A percentile compares a stretch with the other conserved stretches of the same genome.
These are phyloP conservation scores for Ceratobasidium papillatum DNA, from an alignment of 1,284 basidiomycete species.

Conservation along the genomic window DNA sequence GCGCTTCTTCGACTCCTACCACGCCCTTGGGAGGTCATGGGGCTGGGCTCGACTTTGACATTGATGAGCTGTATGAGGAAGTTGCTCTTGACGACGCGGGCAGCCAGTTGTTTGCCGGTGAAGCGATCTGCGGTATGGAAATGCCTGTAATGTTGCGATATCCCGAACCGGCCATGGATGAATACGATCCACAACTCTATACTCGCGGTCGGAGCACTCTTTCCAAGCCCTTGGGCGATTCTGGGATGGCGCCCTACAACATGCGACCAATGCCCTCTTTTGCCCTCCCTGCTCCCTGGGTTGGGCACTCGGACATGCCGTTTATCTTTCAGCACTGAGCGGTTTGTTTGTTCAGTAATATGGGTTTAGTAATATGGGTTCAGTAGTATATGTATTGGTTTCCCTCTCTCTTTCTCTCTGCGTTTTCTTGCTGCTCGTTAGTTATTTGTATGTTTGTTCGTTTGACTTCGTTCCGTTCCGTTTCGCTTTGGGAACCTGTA, in stretches of 20 bases:
- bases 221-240: slow-evolving; percentile 37
- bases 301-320: slow-evolving; percentile 28
- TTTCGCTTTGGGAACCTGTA: slow-evolving; percentile 26
- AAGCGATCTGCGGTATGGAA: slow-evolving; percentile 1
- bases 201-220: slow-evolving; percentile 29
- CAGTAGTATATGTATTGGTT: slow-evolving; percentile 10
- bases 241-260: background rate
- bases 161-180: slow-evolving; percentile 30
- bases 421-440: slow-evolving; percentile 12
- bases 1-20: slow-evolving; percentile 28
- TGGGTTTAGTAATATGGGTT: background rate
- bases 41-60: slow-evolving; percentile 12
- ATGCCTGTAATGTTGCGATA: slow-evolving; percentile 17
- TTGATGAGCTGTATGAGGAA: slow-evolving; percentile 35
- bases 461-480: slow-evolving; percentile 6
- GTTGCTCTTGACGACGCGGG: slow-evolving; percentile 15
- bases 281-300: slow-evolving; percentile 25
- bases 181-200: slow-evolving; percentile 7
- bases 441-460: slow-evolving; percentile 33
- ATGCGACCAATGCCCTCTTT: slow-evolving; percentile 11
- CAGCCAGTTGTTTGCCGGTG: background rate
- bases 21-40: slow-evolving; percentile 14
- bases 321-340: slow-evolving; percentile 33
- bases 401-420: slow-evolving; percentile 24
- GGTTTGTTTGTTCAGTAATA: background rate